Conservation (phyloP, 2,329 filamentous ascomycete species). For the Aspergillus ruber region DNA sequence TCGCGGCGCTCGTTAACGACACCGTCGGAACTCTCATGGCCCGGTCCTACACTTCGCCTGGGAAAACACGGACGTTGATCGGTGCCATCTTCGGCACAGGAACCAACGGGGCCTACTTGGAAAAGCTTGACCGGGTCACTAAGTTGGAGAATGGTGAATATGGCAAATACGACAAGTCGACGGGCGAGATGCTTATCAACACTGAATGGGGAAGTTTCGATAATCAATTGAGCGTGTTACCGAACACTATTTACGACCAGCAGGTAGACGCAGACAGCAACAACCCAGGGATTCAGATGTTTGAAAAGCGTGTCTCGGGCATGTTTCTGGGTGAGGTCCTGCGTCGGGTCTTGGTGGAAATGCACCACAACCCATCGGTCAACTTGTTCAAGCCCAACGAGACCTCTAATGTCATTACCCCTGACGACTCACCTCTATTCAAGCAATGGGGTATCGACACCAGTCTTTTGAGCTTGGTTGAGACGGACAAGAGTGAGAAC, state of each 20-base stretch:
- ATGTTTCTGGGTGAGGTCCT: slow-evolving; percentile 98
- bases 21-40: slow-evolving; percentile 98
- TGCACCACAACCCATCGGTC: slow-evolving; percentile 61
- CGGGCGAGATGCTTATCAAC: slow-evolving; percentile 95
- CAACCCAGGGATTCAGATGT: slow-evolving; percentile 96
- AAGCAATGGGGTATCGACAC: slow-evolving; percentile 87
- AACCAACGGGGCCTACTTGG: slow-evolving; percentile 94
- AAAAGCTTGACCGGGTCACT: slow-evolving; percentile 78
- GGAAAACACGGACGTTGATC: slow-evolving; percentile 78
- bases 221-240: slow-evolving; percentile 82
- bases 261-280: slow-evolving; percentile 71
- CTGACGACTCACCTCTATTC: slow-evolving; percentile 60
- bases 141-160: slow-evolving; percentile 59
- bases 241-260: slow-evolving; percentile 75
- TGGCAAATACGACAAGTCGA: slow-evolving; percentile 62
- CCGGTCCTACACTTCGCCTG: slow-evolving; percentile 85
- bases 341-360: slow-evolving; percentile 65
- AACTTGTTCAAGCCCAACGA: slow-evolving; percentile 72
- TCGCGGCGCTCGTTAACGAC: slow-evolving; percentile 95
- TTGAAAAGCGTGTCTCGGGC: slow-evolving; percentile 95
- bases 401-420: slow-evolving; percentile 65
- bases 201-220: slow-evolving; percentile 99
- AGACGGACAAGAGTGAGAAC: slow-evolving; percentile 68
- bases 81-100: slow-evolving; percentile 97
- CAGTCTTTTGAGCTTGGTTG: slow-evolving; percentile 78